phyloP scores from a whole-genome alignment of 2,329 filamentous ascomycete species.

The Leptographium flavum region DNA sequence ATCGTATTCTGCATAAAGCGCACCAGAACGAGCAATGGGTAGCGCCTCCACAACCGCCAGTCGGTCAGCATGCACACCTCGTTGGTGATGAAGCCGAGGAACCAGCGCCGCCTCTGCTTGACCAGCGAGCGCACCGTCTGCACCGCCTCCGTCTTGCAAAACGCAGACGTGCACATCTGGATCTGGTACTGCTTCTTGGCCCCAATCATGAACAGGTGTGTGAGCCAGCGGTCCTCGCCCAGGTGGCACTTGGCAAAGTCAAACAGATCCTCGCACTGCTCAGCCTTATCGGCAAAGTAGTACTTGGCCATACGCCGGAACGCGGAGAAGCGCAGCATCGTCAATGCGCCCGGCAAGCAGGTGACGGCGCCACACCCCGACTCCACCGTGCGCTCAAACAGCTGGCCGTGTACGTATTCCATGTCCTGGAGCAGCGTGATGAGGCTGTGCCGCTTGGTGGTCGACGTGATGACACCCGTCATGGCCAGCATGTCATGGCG shows the following conservation, averaged over 20 bases:
- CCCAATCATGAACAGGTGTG: slow-evolving; percentile 97
- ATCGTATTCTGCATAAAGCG: slow-evolving; percentile 96
- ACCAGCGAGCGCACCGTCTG: slow-evolving; percentile 74
- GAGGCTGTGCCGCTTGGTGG: slow-evolving; percentile 73
- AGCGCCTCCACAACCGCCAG: slow-evolving; percentile 77
- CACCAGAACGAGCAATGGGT: slow-evolving; percentile 73
- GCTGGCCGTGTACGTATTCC: slow-evolving; percentile 94
- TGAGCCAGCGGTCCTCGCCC: slow-evolving; percentile 92
- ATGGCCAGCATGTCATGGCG: slow-evolving; percentile 89
- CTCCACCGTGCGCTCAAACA: slow-evolving; percentile 91
- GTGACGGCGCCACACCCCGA: slow-evolving; percentile 90
- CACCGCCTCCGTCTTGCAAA: slow-evolving; percentile 96
- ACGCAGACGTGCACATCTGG: slow-evolving; percentile 92
- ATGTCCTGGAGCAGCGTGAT: slow-evolving; percentile 93
- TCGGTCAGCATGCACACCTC: slow-evolving; percentile 98
- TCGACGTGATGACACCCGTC: slow-evolving; percentile 94
- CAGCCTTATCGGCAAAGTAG: slow-evolving; percentile 94
- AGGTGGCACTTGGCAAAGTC: slow-evolving; percentile 93
- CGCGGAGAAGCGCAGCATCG: slow-evolving; percentile 88
- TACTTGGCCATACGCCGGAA: slow-evolving; percentile 96
- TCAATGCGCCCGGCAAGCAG: slow-evolving; percentile 87
- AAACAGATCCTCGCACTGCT: slow-evolving; percentile 89
- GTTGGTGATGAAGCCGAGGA: slow-evolving; percentile 93
- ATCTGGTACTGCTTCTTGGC: slow-evolving; percentile 90
- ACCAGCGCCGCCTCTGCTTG: slow-evolving; percentile 93